Percentiles rank a stretch among this genome's conserved stretches.
phyloP scores from a whole-genome alignment of 2,329 filamentous ascomycete species.

The Juglanconis sp. region DNA sequence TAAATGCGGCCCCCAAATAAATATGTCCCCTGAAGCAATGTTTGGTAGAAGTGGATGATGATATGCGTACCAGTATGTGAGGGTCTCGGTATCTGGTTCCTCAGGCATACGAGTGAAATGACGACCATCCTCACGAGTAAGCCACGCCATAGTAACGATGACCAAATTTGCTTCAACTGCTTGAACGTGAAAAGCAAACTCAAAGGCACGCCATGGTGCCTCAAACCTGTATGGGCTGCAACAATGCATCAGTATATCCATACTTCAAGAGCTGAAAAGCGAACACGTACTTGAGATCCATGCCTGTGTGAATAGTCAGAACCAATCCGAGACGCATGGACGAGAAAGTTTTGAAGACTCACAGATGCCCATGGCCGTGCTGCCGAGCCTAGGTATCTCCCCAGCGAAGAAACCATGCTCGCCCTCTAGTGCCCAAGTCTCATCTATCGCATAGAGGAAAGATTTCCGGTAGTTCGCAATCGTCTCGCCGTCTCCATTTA shows the following conservation, averaged over 20 bases:
- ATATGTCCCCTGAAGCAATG: no score
- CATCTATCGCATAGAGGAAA: conserved; percentile 57
- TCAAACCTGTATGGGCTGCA: conserved; percentile 55
- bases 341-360: conserved; percentile 23
- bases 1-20: no score
- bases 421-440: conserved; percentile 58
- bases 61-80: conserved; percentile 55
- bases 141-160: conserved; percentile 73
- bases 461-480: conserved; percentile 60
- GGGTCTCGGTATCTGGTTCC: conserved; percentile 58
- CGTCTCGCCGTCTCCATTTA: conserved; percentile 56
- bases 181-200: conserved; percentile 56
- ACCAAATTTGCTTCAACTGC: conserved; percentile 57
- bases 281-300: conserved; percentile 50
- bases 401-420: conserved; percentile 6
- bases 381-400: conserved; percentile 45
- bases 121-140: conserved; percentile 49
- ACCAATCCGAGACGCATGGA: neutral
- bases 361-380: conserved; percentile 58
- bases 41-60: neutral
- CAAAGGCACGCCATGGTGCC: conserved; percentile 45
- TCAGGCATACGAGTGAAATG: conserved; percentile 36
- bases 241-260: neutral
- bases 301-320: conserved; percentile 32
- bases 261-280: neutral